Evolutionary conservation across 1,139 yeast genomes (phyloP).

Genomic region (Pneumocystis oryctolagi): DNA sequence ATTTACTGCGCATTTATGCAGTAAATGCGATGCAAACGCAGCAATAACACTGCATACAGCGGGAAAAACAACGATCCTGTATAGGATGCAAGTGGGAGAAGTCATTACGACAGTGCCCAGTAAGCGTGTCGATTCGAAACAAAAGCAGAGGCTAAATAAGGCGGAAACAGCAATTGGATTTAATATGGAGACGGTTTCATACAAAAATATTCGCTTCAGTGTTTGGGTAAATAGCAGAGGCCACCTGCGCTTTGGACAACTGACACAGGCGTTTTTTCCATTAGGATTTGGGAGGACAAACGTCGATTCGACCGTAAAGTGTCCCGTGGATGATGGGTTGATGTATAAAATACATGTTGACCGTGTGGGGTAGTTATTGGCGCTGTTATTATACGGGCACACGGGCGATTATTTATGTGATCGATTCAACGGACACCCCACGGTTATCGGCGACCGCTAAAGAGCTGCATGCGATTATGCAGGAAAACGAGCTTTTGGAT

Average conservation of each 20-base stretch:
- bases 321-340: too few species aligned
- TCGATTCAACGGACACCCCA: conserved; percentile 85
- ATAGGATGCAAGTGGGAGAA: conserved; percentile 83
- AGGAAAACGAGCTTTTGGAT: conserved; percentile 85
- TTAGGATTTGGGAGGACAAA: not conserved
- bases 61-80: conserved; percentile 89
- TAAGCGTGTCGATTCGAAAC: too few species aligned
- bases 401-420: conserved; percentile 85
- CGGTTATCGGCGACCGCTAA: conserved; percentile 89
- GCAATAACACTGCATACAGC: conserved; percentile 22
- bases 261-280: too few species aligned
- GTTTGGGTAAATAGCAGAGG: too few species aligned
- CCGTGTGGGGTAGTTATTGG: conserved; percentile 93
- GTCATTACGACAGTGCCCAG: conserved; percentile 86
- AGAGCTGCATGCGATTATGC: conserved; percentile 84
- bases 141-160: not conserved
- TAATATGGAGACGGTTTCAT: conserved; percentile 83
- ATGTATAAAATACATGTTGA: conserved; percentile 6
- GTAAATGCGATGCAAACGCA: too few species aligned
- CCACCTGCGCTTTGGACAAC: too few species aligned
- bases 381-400: conserved; percentile 91
- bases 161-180: conserved; percentile 63
- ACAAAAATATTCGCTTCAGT: conserved; percentile 74
- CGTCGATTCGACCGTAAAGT: not conserved
- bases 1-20: too few species aligned